These are phyloP conservation scores for Epichloe sibirici DNA, from an alignment of 2,329 filamentous ascomycete species.

Conservation along the genomic window DNA sequence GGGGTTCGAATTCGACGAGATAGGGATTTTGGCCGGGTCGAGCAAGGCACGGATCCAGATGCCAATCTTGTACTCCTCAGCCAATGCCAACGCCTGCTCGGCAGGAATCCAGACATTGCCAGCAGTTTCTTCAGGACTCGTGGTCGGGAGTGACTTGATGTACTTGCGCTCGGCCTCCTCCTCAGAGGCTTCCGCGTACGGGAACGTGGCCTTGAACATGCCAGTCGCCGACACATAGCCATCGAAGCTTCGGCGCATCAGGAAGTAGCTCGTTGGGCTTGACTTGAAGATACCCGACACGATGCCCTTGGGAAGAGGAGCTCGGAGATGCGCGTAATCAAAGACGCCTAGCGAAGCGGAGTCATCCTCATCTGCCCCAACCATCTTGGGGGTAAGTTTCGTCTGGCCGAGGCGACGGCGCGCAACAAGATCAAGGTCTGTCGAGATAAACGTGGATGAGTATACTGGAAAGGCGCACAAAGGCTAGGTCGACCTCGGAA, in stretches of 20 bases:
- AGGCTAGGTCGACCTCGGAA: neutral
- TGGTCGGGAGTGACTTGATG: conserved; percentile 71
- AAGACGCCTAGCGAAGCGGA: conserved; percentile 68
- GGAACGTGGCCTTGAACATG: conserved; percentile 87
- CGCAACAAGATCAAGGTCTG: conserved; percentile 64
- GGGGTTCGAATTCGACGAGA: conserved; percentile 42
- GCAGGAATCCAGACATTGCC: conserved; percentile 96
- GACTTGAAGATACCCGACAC: conserved; percentile 86
- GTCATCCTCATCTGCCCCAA: conserved; percentile 62
- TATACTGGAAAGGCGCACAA: neutral
- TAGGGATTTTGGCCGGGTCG: conserved; percentile 67
- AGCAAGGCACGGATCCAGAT: conserved; percentile 89
- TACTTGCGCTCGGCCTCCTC: conserved; percentile 69
- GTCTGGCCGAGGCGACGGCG: conserved; percentile 88
- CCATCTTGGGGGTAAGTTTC: conserved; percentile 72
- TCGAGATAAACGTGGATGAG: neutral
- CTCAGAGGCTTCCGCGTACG: conserved; percentile 59
- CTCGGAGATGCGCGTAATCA: conserved; percentile 91
- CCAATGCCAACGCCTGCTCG: conserved; percentile 64
- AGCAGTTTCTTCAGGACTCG: conserved; percentile 83
- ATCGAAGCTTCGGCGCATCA: conserved; percentile 84
- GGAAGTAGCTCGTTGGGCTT: conserved; percentile 84
- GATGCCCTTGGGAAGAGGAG: conserved; percentile 83
- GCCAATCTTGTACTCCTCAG: conserved; percentile 74
- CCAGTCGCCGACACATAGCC: conserved; percentile 77